These are phyloP conservation scores for Hamigera avellanea DNA, from an alignment of 495 filamentous ascomycete species.

Conservation along the genomic window DNA sequence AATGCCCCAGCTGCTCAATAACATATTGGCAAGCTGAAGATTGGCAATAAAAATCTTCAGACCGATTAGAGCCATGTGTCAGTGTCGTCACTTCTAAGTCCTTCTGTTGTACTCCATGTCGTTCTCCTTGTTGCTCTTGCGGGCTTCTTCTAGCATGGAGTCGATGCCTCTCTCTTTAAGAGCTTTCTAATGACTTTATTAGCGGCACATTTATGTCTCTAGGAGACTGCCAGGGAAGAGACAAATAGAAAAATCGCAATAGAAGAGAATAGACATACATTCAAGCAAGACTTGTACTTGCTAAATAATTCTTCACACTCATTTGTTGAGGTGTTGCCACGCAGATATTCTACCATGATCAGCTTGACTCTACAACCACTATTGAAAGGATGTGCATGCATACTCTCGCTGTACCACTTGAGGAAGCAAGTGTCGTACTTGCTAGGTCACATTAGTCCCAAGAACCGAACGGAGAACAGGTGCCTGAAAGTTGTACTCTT, in stretches of 20 bases:
- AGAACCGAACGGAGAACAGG: background rate
- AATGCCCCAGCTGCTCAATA: too few species aligned
- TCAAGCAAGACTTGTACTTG: conserved; percentile 72
- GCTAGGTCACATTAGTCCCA: conserved; percentile 28
- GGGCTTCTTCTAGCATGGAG: conserved; percentile 72
- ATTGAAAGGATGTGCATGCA: conserved; percentile 10
- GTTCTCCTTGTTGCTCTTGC: conserved; percentile 69
- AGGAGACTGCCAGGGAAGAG: too few species aligned
- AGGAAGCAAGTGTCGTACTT: conserved; percentile 89
- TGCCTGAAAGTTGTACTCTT: conserved; percentile 51
- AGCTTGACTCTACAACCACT: background rate
- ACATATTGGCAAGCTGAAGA: too few species aligned
- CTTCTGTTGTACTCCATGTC: conserved; percentile 58
- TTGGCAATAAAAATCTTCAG: too few species aligned
- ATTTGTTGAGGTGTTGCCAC: conserved; percentile 65
- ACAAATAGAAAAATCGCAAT: too few species aligned
- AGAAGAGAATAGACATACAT: conserved; percentile 43
- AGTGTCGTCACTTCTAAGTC: background rate
- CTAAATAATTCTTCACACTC: conserved; percentile 79
- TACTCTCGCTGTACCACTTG: conserved; percentile 96
- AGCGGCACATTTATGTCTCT: background rate
- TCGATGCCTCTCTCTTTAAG: conserved; percentile 81
- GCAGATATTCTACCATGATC: conserved; percentile 60
- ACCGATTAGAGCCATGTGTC: too few species aligned
- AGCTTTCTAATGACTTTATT: conserved; percentile 43